Percentiles rank a stretch among this genome's conserved stretches.
These are phyloP conservation scores for Peziza echinospora DNA, from an alignment of 495 filamentous ascomycete genomes.

Conservation along the genomic window DNA sequence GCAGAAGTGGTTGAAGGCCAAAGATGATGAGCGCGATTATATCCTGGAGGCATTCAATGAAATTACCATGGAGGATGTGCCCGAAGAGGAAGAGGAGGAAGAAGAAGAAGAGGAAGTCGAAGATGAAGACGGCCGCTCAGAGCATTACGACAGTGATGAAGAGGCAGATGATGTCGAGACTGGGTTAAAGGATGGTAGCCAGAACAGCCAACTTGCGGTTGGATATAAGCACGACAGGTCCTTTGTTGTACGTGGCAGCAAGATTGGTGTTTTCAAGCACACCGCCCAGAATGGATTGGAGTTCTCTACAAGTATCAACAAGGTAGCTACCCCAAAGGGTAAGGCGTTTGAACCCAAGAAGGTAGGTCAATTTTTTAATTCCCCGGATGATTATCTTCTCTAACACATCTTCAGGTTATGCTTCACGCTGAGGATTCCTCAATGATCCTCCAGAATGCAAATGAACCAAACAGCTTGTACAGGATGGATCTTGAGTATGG, in stretches of 20 bases:
- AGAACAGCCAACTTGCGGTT: conserved; percentile 91
- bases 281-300: conserved; percentile 78
- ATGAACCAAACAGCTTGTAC: conserved; percentile 79
- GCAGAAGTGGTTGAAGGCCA: conserved; percentile 78
- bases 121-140: conserved; percentile 41
- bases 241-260: conserved; percentile 87
- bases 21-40: conserved; percentile 82
- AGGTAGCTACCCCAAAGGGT: conserved; percentile 74
- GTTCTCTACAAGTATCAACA: conserved; percentile 94
- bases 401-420: conserved; percentile 39
- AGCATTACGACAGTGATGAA: conserved; percentile 81
- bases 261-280: conserved; percentile 98
- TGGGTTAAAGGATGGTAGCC: conserved; percentile 51
- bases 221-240: conserved; percentile 95
- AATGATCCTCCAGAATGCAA: conserved; percentile 71
- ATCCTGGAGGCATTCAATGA: conserved; percentile 81
- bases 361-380: conserved; percentile 7
- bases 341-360: conserved; percentile 85
- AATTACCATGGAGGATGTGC: conserved; percentile 65
- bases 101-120: conserved; percentile 51
- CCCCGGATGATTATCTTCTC: background rate
- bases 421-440: conserved; percentile 79
- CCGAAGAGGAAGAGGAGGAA: conserved; percentile 32
- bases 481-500: conserved; percentile 96
- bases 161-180: conserved; percentile 66